Evolutionary conservation across 257 asterid species (phyloP).

Genomic region (Capsicum chinense): DNA sequence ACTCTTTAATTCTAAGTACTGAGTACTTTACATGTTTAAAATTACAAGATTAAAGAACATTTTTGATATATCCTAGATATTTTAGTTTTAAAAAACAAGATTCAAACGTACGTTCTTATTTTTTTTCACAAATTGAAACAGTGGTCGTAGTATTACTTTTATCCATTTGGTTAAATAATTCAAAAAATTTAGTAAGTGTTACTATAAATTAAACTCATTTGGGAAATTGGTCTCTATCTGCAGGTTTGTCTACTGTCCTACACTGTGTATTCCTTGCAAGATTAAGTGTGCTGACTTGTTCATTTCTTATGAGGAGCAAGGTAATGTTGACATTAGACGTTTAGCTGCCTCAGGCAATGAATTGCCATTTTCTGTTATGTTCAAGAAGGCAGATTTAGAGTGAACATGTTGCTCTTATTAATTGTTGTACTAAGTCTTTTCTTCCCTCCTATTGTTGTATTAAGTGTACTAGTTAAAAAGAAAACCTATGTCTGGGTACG

Average conservation of each 20-base stretch:
- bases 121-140: no score
- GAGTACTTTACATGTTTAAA: no score
- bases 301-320: neutral
- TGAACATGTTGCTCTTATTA: neutral
- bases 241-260: neutral
- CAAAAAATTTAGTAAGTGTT: no score
- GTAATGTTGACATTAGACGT: neutral
- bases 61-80: no score
- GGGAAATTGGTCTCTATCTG: neutral
- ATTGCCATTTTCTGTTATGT: neutral
- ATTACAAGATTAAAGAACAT: no score
- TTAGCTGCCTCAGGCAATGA: neutral
- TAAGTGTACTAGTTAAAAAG: neutral
- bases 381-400: neutral
- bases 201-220: no score
- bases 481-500: neutral
- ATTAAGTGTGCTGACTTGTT: neutral
- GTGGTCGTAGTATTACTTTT: no score
- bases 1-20: no score
- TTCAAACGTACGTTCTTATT: no score
- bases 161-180: no score
- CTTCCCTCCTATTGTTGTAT: no score
- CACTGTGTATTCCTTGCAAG: conserved; percentile 2
- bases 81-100: no score
- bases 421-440: neutral